A percentile compares a stretch with the other conserved stretches of the same genome.
Conservation (phyloP, 345 rosid species). For the Anastatica hierochuntica region DNA sequence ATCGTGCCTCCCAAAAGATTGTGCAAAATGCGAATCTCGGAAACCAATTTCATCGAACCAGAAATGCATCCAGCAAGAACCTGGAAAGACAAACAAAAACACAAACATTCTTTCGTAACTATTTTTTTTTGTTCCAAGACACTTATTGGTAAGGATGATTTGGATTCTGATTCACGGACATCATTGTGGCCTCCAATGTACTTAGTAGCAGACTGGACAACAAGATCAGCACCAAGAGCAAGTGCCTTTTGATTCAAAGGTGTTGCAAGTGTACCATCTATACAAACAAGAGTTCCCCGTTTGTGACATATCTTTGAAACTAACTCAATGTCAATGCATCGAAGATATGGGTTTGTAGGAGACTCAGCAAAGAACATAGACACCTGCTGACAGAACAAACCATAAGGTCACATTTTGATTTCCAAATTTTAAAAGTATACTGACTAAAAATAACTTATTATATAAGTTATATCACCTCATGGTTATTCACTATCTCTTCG, state of each 20-base stretch:
- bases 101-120: background rate
- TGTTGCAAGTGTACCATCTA: slow-evolving; percentile 84
- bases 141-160: background rate
- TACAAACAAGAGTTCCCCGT: slow-evolving; percentile 74
- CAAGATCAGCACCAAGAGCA: slow-evolving; percentile 86
- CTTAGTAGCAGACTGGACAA: slow-evolving; percentile 78
- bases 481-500: slow-evolving; percentile 47
- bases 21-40: slow-evolving; percentile 65
- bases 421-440: background rate
- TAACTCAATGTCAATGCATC: slow-evolving; percentile 75
- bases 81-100: slow-evolving; percentile 24
- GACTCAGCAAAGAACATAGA: slow-evolving; percentile 85
- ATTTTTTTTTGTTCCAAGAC: background rate
- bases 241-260: slow-evolving; percentile 85
- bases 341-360: slow-evolving; percentile 78
- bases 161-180: slow-evolving; percentile 29
- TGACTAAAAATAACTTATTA: too few species aligned
- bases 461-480: slow-evolving; percentile 36
- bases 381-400: slow-evolving; percentile 33
- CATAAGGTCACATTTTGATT: background rate
- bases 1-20: slow-evolving; percentile 79
- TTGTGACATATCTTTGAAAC: slow-evolving; percentile 72
- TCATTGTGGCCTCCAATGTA: slow-evolving; percentile 90
- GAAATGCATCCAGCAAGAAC: slow-evolving; percentile 84
- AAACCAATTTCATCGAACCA: slow-evolving; percentile 56